Evolutionary conservation across 176 grass and related monocot genomes (phyloP).

Genomic region (Poa pratensis): DNA sequence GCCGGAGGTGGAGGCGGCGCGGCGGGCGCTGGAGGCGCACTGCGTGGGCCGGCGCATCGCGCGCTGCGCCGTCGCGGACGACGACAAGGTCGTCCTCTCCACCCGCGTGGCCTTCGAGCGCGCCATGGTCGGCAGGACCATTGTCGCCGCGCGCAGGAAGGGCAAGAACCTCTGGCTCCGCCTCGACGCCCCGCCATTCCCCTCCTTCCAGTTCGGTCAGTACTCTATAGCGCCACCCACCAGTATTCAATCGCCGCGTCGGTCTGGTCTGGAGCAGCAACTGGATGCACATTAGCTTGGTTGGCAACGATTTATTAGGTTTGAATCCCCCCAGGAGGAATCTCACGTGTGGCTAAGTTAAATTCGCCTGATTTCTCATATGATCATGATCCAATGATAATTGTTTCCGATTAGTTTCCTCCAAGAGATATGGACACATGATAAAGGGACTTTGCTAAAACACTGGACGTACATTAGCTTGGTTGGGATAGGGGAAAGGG

Average conservation of each 20-base stretch:
- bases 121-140: slow-evolving; percentile 65
- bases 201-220: slow-evolving; percentile 95
- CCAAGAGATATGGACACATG: not conserved
- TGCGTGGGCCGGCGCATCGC: slow-evolving; percentile 73
- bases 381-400: not conserved
- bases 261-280: not conserved
- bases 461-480: not conserved
- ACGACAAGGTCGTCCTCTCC: slow-evolving; percentile 67
- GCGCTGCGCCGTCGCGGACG: slow-evolving; percentile 67
- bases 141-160: slow-evolving; percentile 67
- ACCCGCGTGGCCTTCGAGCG: slow-evolving; percentile 54
- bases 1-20: slow-evolving; percentile 88
- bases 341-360: not conserved
- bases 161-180: slow-evolving; percentile 93
- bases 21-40: slow-evolving; percentile 79
- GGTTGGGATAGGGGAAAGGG: not conserved
- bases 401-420: not conserved
- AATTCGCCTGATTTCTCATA: not conserved
- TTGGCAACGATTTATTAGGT: not conserved
- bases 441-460: not conserved
- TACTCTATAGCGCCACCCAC: not conserved
- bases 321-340: not conserved
- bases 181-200: slow-evolving; percentile 84
- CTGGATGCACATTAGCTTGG: not conserved
- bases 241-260: not conserved